phyloP scores from a whole-genome alignment of 2,329 filamentous ascomycete species.

The Aspergillus vadensis region DNA sequence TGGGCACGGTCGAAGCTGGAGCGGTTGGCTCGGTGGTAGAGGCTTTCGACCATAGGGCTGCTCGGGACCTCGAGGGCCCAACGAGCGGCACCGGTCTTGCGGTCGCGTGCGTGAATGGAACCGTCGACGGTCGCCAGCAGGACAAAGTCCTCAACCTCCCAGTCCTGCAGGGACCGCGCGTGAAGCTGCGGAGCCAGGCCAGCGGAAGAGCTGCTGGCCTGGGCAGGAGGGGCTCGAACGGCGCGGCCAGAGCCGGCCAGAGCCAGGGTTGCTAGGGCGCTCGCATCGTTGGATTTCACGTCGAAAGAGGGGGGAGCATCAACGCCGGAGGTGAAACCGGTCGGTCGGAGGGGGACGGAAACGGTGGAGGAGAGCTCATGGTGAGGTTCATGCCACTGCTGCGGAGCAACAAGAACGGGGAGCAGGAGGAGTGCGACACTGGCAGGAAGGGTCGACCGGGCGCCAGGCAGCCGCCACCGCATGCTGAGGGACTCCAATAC shows the following conservation, averaged over 20 bases:
- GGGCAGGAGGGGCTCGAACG: constrained; percentile 92
- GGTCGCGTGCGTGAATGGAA: constrained; percentile 87
- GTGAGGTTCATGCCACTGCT: constrained; percentile 54
- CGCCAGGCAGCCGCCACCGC: constrained; percentile 66
- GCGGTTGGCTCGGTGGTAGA: constrained; percentile 72
- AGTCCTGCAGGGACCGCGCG: constrained; percentile 98
- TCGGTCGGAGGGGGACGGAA: constrained; percentile 30
- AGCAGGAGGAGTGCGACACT: constrained; percentile 62
- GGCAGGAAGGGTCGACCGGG: constrained; percentile 56
- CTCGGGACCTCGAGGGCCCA: constrained; percentile 81
- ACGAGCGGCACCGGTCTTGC: constrained; percentile 77
- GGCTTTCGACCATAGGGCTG: constrained; percentile 86
- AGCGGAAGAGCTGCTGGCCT: constrained; percentile 63
- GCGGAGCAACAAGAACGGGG: constrained; percentile 65
- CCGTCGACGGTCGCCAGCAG: constrained; percentile 99
- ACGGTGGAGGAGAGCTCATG: constrained; percentile 32
- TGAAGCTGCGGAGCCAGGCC: constrained; percentile 78
- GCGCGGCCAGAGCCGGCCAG: constrained; percentile 72
- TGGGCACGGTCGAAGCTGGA: constrained; percentile 61
- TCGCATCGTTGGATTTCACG: constrained; percentile 66
- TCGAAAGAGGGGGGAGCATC: constrained; percentile 29
- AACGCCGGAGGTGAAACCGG: constrained; percentile 24
- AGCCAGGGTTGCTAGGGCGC: constrained; percentile 97
- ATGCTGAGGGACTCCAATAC: constrained; percentile 52
- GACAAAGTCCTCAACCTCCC: constrained; percentile 99